phyloP scores from a whole-genome alignment of 495 filamentous ascomycete species.

The Lasiosphaeris hirsuta region DNA sequence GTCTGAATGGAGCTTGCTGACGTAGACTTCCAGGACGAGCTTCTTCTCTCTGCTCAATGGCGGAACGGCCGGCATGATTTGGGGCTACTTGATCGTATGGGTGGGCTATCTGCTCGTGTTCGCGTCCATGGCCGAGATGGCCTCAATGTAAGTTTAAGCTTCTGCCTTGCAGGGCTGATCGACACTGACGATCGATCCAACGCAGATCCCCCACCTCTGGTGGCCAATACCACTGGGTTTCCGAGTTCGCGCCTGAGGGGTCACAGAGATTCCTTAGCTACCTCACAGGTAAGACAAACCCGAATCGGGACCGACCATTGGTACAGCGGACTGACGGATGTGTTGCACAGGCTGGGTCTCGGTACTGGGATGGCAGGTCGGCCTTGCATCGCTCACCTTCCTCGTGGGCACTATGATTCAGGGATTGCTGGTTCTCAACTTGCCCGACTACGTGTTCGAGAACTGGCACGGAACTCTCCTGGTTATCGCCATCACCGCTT shows the following conservation, averaged over 20 bases:
- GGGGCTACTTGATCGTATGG: slow-evolving; percentile 32
- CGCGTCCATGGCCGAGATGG: slow-evolving; percentile 30
- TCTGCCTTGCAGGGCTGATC: slow-evolving; percentile 1
- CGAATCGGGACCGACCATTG: too few species aligned
- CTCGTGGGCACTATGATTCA: slow-evolving; percentile 60
- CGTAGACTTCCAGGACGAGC: slow-evolving; percentile 9
- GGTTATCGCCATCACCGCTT: slow-evolving; percentile 48
- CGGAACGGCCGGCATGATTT: slow-evolving; percentile 34
- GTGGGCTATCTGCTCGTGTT: slow-evolving; percentile 30
- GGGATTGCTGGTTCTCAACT: slow-evolving; percentile 54
- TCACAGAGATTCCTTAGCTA: slow-evolving; percentile 59
- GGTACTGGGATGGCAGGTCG: slow-evolving; percentile 59
- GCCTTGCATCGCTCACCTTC: slow-evolving; percentile 52
- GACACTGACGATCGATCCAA: not conserved
- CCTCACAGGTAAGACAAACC: slow-evolving; percentile 35
- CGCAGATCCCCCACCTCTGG: slow-evolving; percentile 18
- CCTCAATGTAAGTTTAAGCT: slow-evolving; percentile 26
- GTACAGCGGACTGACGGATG: not conserved
- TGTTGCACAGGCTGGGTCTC: slow-evolving; percentile 52
- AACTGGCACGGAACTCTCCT: slow-evolving; percentile 61
- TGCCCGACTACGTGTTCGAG: slow-evolving; percentile 46
- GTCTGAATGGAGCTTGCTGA: too few species aligned
- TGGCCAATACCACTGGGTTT: slow-evolving; percentile 52
- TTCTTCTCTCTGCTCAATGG: slow-evolving; percentile 27
- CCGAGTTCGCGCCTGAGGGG: slow-evolving; percentile 51